Base-by-base conservation (phyloP, 768 basidiomycete species). In the Rhizopogon vulgaris region DNA sequence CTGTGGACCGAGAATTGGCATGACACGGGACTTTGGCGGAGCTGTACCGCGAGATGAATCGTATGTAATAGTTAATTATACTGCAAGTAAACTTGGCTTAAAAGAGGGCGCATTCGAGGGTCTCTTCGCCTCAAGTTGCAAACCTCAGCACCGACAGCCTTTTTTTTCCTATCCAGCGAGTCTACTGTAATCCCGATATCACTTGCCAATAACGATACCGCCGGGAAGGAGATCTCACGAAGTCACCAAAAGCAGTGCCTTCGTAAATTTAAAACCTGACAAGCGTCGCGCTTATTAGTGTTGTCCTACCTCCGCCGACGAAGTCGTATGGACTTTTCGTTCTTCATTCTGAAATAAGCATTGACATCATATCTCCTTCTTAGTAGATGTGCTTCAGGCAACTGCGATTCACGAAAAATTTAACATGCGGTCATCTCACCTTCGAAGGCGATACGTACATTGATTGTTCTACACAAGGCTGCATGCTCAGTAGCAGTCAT, bases 381-480 rank as follows among this genome's bases (percentile, higher is more conserved):
- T 42, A 27, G 15, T 56, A 63, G 58, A 87, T 88, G 85, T 88
- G 85, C 71, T 78, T 81, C 65, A 77, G 83, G 56, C 72, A 70
- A 48, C 77, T 87, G 60, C 72, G 68, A 57, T 78, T 85, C 65
- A 67, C 63, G 52, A 75, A 71, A 60, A 77, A 73, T 57, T 63
- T 60, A 30, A 65, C 38, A n/a, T 87, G 86, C 69, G 71, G 71
- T n/a, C 84, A 86, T 64, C 68, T 76, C 59, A 70, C 71, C 12
- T 79, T 75, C 60, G 67, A 61, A 37, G 62, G 69, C 12, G 72
- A 81, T 49, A 41, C 49, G 41, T n/a, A 69, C 61, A 48, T 77
- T 68, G 87, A 88, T 69, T 88, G 87, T 62, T 52, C 41, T n/a
- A 59, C 62, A 34, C 32, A 43, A 8, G 30, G 51, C 28, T 88